Base-by-base conservation (phyloP, 2,329 filamentous ascomycete species). In the Corinectria fuckeliana region DNA sequence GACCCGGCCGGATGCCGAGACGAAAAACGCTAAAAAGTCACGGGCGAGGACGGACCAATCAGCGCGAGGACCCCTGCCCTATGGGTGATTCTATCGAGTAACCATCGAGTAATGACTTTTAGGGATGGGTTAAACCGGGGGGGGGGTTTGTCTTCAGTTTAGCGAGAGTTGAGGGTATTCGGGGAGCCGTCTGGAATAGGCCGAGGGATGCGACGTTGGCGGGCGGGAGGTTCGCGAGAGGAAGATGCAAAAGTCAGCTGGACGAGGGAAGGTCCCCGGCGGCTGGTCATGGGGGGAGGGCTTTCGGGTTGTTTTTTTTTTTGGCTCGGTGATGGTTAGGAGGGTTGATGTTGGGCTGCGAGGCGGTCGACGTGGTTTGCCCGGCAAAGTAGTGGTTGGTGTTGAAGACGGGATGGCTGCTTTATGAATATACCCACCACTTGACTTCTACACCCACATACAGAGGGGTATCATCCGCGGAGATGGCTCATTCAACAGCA, bases 51-150 rank as follows among this genome's bases (percentile, higher is more conserved):
- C 32, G 10, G 18, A 23, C 69, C 69, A 71, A 71, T 71, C 68
- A 70, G 39, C 53, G 16, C 11, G 45, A 39, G 21, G 50, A 18
- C 36, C 54, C 53, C 52, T 49, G 38, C 11, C n/a, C 45, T 56
- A 50, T 67, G 36, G 62, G 70, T 73, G 72, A 79, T 80, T 79
- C 66, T 60, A 80, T 80, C 78, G 78, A 80, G 77, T 80, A 80
- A 80, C 67, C 47, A 76, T 78, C 75, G 76, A 77, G 76, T 78
- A 79, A 79, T 71, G 50, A 18, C n/a, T n/a, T n/a, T n/a, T n/a
- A n/a, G n/a, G n/a, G n/a, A n/a, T n/a, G n/a, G n/a, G n/a, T n/a
- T n/a, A n/a, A n/a, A n/a, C n/a, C n/a, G n/a, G n/a, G n/a, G n/a
- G n/a, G 16, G 41, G 11, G 25, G 34, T 28, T 32, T 32, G n/a